Percentiles rank a stretch among this genome's conserved stretches.
These are phyloP conservation scores for Termitomyces sp. DNA, from an alignment of 768 basidiomycete species.

Conservation along the genomic window DNA sequence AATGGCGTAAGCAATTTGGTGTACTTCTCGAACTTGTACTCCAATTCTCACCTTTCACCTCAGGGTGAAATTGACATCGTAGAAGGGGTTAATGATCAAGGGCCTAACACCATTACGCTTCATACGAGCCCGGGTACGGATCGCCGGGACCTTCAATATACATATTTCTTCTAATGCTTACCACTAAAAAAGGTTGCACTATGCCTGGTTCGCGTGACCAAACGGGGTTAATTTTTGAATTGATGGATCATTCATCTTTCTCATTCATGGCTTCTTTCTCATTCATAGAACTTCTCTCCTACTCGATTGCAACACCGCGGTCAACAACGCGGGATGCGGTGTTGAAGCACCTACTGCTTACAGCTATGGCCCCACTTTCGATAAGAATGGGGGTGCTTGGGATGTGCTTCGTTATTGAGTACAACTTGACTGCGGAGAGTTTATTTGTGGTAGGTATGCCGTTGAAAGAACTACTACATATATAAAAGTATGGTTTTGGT, in stretches of 20 bases:
- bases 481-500: constrained; percentile 75
- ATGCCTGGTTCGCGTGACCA: constrained; percentile 32
- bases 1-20: constrained; percentile 13
- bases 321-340: constrained; percentile 42
- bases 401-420: constrained; percentile 18
- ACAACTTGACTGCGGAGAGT: background rate
- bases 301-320: constrained; percentile 35
- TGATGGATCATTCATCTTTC: background rate
- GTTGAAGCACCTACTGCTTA: constrained; percentile 28
- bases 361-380: constrained; percentile 57
- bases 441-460: constrained; percentile 40
- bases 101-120: constrained; percentile 29
- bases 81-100: constrained; percentile 35
- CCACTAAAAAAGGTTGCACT: constrained; percentile 26
- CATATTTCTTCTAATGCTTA: background rate
- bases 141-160: background rate
- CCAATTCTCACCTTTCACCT: background rate
- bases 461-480: constrained; percentile 49
- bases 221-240: constrained; percentile 33
- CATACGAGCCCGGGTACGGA: constrained; percentile 26
- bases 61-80: constrained; percentile 34
- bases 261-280: background rate
- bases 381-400: constrained; percentile 55
- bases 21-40: background rate
- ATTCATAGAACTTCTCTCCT: constrained; percentile 19